Evolutionary conservation across 163 green algal genomes (phyloP), one percentile per base, ranked within the genome.

Genomic region (Prototheca cutis): DNA sequence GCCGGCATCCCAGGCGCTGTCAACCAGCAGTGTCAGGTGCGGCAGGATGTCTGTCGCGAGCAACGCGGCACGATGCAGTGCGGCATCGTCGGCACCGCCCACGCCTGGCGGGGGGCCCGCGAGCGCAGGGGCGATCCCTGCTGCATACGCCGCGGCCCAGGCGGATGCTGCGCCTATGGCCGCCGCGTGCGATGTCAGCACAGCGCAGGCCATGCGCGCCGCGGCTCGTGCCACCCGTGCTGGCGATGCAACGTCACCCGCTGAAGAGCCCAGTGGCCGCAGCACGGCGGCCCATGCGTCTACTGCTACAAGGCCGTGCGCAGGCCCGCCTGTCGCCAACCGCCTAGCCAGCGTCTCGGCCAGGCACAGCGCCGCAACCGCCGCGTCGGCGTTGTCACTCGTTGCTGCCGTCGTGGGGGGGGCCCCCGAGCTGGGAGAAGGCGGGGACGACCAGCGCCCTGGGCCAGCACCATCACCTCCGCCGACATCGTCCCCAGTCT

Each of bases 201-300:
- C 18, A 5, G 23, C 42, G 18, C 23, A 21, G 10, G 42, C 42
- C 42, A 51, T 17, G 42, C 42, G 10, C 42, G 25, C 18, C 42
- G 42, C 42, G 13, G 42, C 42, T 17, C 10, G 10, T 21, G 42
- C 18, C 42, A 51, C 42, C 18, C 42, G 42, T 73, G 54, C 21
- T 7, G 23, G 7, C 15, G 47, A 15, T 27, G 13, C 49, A 6
- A n/a, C n/a, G n/a, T n/a, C n/a, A n/a, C n/a, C n/a, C n/a, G n/a
- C n/a, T n/a, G n/a, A n/a, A n/a, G n/a, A 5, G 49, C 49, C 49
- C 49, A 56, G 49, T 13, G 49, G 49, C 25, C 25, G 27, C 49
- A 56, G 49, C 49, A 27, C 49, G 27, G 23, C 49, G 49, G 25
- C 25, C 49, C 49, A 56, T 24, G 49, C 49, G 27, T 17, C 21